Base-by-base conservation (phyloP, 2,329 filamentous ascomycete genomes). In the Monosporascus sp. region DNA sequence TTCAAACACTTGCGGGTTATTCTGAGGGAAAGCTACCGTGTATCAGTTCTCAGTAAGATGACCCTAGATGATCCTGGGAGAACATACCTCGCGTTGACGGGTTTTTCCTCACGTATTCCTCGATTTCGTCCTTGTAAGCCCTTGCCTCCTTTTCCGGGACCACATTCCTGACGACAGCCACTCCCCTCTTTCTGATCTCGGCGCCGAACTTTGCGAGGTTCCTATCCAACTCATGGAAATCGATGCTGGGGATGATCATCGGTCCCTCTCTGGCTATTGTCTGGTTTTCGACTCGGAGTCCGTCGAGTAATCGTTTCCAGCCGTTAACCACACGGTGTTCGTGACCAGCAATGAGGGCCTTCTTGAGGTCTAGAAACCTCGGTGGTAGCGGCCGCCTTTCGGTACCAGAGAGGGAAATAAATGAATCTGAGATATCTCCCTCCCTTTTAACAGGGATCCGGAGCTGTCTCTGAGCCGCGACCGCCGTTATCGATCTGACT, bases 1-100 rank as follows among this genome's bases (percentile, higher is more conserved):
- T 66, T 90, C 88, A 62, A 82, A 89, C 6, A 91, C 87, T 45
- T 88, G 83, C 0, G 86, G 87, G 43, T 85, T 77, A 46, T 86
- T 72, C 0, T 77, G 69, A 0, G 87, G 88, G 57, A 89, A 91
- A 2, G 83, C 87, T 79, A 39, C 20, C 36, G 3, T 14, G 9
- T 27, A 22, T 50, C 56, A 69, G 50, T 15, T 20, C 38, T 35
- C 45, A 41, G 50, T 50, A 31, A 44, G 43, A 18, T 24, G 25
- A 3, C 5, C 25, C 20, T 39, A n/a, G 8, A 3, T n/a, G 22
- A 44, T 18, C 37, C 44, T 0, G 0, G 27, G 2, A 35, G 8
- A 15, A 31, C 66, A 57, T 56, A 76, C 79, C 77, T 72, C 73
- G 77, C 3, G 82, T 85, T 3, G 72, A 73, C 0, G 82, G 79